Evolutionary conservation across 345 rosid species (phyloP).

Genomic region (Gossypioides kirkii): DNA sequence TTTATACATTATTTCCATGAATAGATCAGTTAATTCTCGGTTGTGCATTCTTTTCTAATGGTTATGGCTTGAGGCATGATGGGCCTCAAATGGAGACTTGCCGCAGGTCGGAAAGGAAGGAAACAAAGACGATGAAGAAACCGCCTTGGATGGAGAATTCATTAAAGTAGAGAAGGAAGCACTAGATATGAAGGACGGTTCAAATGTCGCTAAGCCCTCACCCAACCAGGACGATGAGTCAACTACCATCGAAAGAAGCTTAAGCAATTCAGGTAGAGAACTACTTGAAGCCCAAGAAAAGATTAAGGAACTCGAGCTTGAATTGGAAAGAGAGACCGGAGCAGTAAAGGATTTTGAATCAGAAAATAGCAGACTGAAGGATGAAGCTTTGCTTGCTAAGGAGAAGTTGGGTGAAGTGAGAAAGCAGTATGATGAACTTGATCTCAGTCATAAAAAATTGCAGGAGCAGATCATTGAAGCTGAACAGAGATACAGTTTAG

Average conservation of each 20-base stretch:
- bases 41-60: slow-evolving; percentile 4
- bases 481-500: slow-evolving; percentile 52
- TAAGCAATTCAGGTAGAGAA: slow-evolving; percentile 58
- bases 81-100: slow-evolving; percentile 53
- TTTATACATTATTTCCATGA: not conserved
- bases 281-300: slow-evolving; percentile 81
- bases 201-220: slow-evolving; percentile 25
- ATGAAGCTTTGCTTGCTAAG: slow-evolving; percentile 45
- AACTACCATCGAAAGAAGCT: slow-evolving; percentile 39
- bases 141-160: slow-evolving; percentile 68
- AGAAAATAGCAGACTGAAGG: slow-evolving; percentile 50
- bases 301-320: slow-evolving; percentile 66
- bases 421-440: slow-evolving; percentile 63
- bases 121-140: slow-evolving; percentile 79
- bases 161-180: slow-evolving; percentile 90
- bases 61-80: slow-evolving; percentile 16
- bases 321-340: slow-evolving; percentile 63
- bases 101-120: slow-evolving; percentile 37
- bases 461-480: slow-evolving; percentile 63
- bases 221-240: slow-evolving; percentile 27
- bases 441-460: slow-evolving; percentile 51
- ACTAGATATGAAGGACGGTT: slow-evolving; percentile 50
- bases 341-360: slow-evolving; percentile 66
- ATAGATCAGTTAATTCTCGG: not conserved
- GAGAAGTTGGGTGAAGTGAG: slow-evolving; percentile 54